Percentiles rank a stretch among this genome's conserved stretches.
These are phyloP conservation scores for Rutstroemia sp. DNA, from an alignment of 2,329 filamentous ascomycete species.

Conservation along the genomic window DNA sequence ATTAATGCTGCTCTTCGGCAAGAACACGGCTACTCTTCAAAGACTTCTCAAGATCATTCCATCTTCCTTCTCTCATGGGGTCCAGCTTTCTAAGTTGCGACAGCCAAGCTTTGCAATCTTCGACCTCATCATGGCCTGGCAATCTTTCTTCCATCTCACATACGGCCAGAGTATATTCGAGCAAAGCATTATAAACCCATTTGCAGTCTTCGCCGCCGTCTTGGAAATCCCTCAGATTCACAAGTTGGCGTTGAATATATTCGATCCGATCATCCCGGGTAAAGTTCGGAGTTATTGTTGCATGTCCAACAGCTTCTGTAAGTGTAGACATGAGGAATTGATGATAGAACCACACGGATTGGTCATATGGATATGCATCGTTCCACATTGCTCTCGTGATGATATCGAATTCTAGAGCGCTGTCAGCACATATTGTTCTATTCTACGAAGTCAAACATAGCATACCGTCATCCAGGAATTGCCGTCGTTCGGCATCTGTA, in stretches of 20 bases:
- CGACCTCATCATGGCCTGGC: constrained; percentile 34
- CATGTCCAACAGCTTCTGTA: constrained; percentile 39
- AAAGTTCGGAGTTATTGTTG: constrained; percentile 59
- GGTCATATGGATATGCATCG: constrained; percentile 82
- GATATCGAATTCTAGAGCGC: constrained; percentile 58
- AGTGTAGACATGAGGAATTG: constrained; percentile 74
- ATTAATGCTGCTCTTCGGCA: neutral
- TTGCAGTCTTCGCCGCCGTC: constrained; percentile 66
- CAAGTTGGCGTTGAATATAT: constrained; percentile 65
- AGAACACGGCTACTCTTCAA: neutral
- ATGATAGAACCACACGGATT: constrained; percentile 96
- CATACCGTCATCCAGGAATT: constrained; percentile 64
- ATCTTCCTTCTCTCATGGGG: constrained; percentile 29
- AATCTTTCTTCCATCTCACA: constrained; percentile 42
- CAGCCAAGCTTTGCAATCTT: constrained; percentile 26
- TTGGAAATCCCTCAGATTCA: constrained; percentile 60
- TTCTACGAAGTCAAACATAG: neutral
- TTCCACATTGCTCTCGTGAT: constrained; percentile 62
- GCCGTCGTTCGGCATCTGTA: constrained; percentile 51
- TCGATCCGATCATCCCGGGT: constrained; percentile 50
- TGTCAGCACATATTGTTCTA: constrained; percentile 12
- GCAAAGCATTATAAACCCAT: constrained; percentile 81
- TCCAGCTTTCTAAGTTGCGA: constrained; percentile 28
- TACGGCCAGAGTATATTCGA: constrained; percentile 63
- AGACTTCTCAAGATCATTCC: constrained; percentile 26